Evolutionary conservation across 2,329 filamentous ascomycete genomes (phyloP), one percentile per base, ranked within the genome.

Genomic region (Furcasterigmium sp.): DNA sequence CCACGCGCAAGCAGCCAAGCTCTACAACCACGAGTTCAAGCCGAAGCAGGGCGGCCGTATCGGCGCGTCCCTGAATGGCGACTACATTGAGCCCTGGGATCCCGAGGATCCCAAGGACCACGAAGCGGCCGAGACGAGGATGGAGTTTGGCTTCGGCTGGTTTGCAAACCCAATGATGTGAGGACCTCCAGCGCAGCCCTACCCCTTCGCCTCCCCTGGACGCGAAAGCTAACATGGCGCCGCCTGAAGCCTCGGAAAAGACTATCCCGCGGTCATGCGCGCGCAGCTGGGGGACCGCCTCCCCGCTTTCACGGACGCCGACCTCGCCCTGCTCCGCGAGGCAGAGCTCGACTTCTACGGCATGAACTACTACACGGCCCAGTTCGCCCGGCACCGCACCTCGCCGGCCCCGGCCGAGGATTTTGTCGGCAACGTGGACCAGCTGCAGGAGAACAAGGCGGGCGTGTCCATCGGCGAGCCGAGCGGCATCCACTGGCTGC

Each of bases 361-460:
- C 35, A 67, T 67, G 62, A 66, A 68, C 49, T 63, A 60, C 44
- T 68, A 68, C 56, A 65, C 64, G 1, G 59, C 61, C 0, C 60
- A 63, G 43, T 67, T 57, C 42, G 60, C 59, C 2, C 55, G 53
- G 3, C 59, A 64, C 42, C 46, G 52, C 3, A 37, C 50, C 6
- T 42, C 32, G 6, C 51, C 52, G 2, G 49, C 62, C 2, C 41
- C 53, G 0, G 52, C 47, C 8, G 57, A 54, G 1, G 56, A 59
- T 32, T 51, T 54, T 37, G 47, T 48, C 3, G 56, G 57, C 5
- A 56, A 60, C 42, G 41, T 58, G 1, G 46, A 51, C 13, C 46
- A 47, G 19, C 39, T 42, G 37, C 50, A 46, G 36, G 51, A 37
- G 0, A 59, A 66, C 46, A 57, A 54, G 23, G 39, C 57, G 3